Evolutionary conservation across 257 asterid genomes (phyloP).

Genomic region (Jaltomata sinuosa): DNA sequence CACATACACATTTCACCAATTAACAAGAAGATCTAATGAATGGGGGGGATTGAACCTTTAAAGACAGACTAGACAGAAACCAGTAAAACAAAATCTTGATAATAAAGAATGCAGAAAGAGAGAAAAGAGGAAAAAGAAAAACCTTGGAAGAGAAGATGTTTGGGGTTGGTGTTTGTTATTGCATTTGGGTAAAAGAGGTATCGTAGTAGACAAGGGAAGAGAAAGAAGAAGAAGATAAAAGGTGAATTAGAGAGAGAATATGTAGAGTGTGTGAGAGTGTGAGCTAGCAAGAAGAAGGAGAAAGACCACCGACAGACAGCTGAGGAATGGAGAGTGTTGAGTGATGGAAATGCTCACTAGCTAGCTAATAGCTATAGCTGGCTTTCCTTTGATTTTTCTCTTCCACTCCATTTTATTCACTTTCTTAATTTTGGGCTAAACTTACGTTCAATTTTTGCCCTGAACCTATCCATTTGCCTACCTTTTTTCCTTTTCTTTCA

Average conservation of each 20-base stretch:
- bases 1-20: background rate
- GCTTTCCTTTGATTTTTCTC: background rate
- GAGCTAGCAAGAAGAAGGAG: background rate
- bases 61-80: background rate
- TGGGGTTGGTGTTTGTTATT: background rate
- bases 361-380: background rate
- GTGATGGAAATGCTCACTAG: background rate
- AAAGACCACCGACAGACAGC: constrained; percentile 6
- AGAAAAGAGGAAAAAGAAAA: background rate
- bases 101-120: background rate
- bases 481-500: too few species aligned
- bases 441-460: background rate
- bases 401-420: background rate
- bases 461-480: background rate
- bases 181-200: background rate
- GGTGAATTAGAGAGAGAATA: background rate
- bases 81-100: background rate
- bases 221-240: background rate
- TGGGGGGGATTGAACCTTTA: background rate
- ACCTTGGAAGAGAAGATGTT: background rate
- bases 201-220: background rate
- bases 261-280: background rate
- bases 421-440: background rate
- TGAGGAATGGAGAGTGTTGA: background rate
- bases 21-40: background rate